These are phyloP conservation scores for Kodamaea laetipori DNA, from an alignment of 805 yeast species.

Conservation along the genomic window DNA sequence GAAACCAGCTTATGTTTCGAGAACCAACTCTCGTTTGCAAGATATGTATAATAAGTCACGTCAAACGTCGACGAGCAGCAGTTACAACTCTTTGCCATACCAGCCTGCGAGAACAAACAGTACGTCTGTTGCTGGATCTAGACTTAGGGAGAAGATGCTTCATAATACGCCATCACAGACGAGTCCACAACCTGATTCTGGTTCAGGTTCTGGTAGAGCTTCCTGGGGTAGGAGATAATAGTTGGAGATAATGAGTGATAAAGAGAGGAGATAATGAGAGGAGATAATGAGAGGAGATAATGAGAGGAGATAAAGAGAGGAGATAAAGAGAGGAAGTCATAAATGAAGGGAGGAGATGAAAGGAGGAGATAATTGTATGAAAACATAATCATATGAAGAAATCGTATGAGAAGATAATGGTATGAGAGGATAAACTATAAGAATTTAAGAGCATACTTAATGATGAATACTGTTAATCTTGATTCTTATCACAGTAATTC, in stretches of 20 bases:
- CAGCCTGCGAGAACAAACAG: constrained; percentile 29
- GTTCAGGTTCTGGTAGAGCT: constrained; percentile 19
- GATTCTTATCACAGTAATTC: too few species aligned
- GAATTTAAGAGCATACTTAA: too few species aligned
- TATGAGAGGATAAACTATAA: too few species aligned
- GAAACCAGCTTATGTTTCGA: constrained; percentile 27
- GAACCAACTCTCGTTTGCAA: constrained; percentile 38
- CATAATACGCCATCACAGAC: constrained; percentile 16
- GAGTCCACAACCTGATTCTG: constrained; percentile 10
- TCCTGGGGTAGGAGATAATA: constrained; percentile 28
- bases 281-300: too few species aligned
- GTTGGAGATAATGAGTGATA: background rate
- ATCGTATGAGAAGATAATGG: too few species aligned
- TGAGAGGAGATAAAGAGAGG: too few species aligned
- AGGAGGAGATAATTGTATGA: too few species aligned
- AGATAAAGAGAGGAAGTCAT: too few species aligned
- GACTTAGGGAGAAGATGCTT: constrained; percentile 34
- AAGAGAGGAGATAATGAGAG: too few species aligned
- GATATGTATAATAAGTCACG: constrained; percentile 44
- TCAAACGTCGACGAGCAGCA: constrained; percentile 40
- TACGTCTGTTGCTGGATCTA: constrained; percentile 25
- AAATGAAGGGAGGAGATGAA: too few species aligned
- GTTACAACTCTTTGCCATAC: constrained; percentile 24
- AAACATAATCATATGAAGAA: too few species aligned
- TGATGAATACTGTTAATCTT: too few species aligned